These are phyloP conservation scores for Lycium barbarum DNA, from an alignment of 257 asterid species.

Conservation along the genomic window DNA sequence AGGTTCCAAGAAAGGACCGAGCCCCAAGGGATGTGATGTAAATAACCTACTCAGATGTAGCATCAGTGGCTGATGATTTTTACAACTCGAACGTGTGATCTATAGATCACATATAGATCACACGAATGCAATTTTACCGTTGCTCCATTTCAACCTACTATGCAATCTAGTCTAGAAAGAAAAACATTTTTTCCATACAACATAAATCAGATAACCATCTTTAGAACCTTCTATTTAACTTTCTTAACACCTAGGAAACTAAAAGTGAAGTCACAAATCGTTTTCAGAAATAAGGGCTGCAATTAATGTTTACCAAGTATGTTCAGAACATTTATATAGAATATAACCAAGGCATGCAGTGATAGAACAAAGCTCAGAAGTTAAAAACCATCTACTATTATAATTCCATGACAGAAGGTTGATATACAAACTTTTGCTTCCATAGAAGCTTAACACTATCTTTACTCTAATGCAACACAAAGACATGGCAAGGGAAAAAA, in stretches of 20 bases:
- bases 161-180: not conserved
- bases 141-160: not conserved
- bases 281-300: not conserved
- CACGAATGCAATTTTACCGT: not conserved
- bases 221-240: slow-evolving; percentile 14
- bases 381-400: not conserved
- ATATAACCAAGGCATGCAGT: not conserved
- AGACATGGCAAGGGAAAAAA: too few relatives aligned
- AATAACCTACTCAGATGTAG: too few relatives aligned
- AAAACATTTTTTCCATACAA: not conserved
- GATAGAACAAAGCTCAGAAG: slow-evolving; percentile 10
- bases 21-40: not conserved
- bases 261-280: not conserved
- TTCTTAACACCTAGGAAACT: not conserved
- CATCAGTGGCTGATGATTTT: too few relatives aligned
- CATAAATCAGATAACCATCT: not conserved
- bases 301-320: not conserved
- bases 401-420: slow-evolving; percentile 21
- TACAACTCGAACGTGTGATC: not conserved
- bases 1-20: not conserved
- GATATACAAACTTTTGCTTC: slow-evolving; percentile 23
- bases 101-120: not conserved
- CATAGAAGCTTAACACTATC: slow-evolving; percentile 9
- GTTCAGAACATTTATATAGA: not conserved
- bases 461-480: slow-evolving; percentile 13